Evolutionary conservation across 768 basidiomycete species (phyloP).

Genomic region (Trametes cinnabarina): DNA sequence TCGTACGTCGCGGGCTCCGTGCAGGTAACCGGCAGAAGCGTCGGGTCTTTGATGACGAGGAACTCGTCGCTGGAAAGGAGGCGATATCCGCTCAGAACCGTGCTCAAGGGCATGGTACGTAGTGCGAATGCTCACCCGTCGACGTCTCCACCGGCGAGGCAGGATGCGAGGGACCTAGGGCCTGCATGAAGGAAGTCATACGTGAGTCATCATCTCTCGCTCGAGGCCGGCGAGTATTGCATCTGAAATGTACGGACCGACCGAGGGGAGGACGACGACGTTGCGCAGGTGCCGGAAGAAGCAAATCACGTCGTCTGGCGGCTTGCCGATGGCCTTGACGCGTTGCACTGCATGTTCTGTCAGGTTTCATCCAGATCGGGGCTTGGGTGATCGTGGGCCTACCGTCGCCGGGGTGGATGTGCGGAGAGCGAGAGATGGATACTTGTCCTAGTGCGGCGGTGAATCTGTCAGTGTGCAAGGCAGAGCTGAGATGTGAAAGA

Average conservation of each 20-base stretch:
- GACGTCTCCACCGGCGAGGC: slow-evolving; percentile 74
- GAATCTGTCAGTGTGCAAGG: too few relatives aligned
- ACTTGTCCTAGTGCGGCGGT: slow-evolving; percentile 26
- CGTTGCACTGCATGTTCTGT: slow-evolving; percentile 53
- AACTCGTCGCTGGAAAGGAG: slow-evolving; percentile 61
- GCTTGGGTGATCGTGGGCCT: slow-evolving; percentile 7
- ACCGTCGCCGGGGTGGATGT: slow-evolving; percentile 80
- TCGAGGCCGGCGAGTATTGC: too few relatives aligned
- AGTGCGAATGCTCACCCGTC: slow-evolving; percentile 56
- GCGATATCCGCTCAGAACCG: neutral
- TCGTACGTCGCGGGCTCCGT: slow-evolving; percentile 53
- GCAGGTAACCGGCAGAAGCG: slow-evolving; percentile 52
- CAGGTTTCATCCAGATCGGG: neutral
- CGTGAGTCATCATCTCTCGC: too few relatives aligned
- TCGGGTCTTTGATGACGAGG: slow-evolving; percentile 52
- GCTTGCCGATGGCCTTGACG: slow-evolving; percentile 69
- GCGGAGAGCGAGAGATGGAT: slow-evolving; percentile 66
- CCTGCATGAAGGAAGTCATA: too few relatives aligned
- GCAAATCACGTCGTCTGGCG: slow-evolving; percentile 54
- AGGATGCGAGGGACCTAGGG: slow-evolving; percentile 61
- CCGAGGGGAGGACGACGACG: slow-evolving; percentile 67
- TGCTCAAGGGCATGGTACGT: too few relatives aligned
- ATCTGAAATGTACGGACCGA: too few relatives aligned
- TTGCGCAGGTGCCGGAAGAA: slow-evolving; percentile 64
- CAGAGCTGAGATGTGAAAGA: too few relatives aligned